Evolutionary conservation across 495 filamentous ascomycete species (phyloP).

Genomic region (Aspergillus ellipticus): DNA sequence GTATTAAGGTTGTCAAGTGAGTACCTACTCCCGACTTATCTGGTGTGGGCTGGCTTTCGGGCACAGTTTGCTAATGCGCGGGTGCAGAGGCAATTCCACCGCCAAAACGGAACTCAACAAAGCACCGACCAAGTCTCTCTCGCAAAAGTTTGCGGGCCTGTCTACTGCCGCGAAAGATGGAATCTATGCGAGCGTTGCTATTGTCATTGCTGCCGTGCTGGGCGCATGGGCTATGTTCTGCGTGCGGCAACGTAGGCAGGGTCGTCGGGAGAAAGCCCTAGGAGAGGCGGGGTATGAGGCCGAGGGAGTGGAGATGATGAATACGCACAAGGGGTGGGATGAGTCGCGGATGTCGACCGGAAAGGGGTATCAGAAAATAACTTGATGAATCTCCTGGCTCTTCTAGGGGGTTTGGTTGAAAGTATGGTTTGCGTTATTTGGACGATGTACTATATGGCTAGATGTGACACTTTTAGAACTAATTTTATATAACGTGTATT

Average conservation of each 20-base stretch:
- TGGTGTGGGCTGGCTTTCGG: too few relatives aligned
- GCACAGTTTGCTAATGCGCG: slow-evolving; percentile 41
- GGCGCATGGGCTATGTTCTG: too few relatives aligned
- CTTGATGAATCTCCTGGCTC: too few relatives aligned
- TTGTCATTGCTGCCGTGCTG: slow-evolving; percentile 42
- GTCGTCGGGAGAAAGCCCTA: slow-evolving; percentile 55
- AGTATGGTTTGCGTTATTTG: too few relatives aligned
- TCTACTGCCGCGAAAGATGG: slow-evolving; percentile 51
- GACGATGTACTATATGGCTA: too few relatives aligned
- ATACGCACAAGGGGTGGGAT: background rate
- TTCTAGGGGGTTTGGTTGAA: too few relatives aligned
- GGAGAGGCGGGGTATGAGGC: slow-evolving; percentile 30
- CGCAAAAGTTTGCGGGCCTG: slow-evolving; percentile 59
- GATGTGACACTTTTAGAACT: too few relatives aligned
- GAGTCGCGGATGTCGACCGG: too few relatives aligned
- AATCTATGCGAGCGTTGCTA: slow-evolving; percentile 52
- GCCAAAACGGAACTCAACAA: slow-evolving; percentile 30
- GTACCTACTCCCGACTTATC: slow-evolving; percentile 22
- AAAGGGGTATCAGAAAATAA: too few relatives aligned
- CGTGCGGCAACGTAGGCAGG: slow-evolving; percentile 59
- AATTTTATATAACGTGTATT: too few relatives aligned
- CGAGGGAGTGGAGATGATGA: background rate
- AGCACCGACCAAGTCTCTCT: slow-evolving; percentile 36
- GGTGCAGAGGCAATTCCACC: slow-evolving; percentile 55
- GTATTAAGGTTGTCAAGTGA: slow-evolving; percentile 49